Conservation (phyloP, 495 filamentous ascomycete species). For the Tuber borchii region DNA sequence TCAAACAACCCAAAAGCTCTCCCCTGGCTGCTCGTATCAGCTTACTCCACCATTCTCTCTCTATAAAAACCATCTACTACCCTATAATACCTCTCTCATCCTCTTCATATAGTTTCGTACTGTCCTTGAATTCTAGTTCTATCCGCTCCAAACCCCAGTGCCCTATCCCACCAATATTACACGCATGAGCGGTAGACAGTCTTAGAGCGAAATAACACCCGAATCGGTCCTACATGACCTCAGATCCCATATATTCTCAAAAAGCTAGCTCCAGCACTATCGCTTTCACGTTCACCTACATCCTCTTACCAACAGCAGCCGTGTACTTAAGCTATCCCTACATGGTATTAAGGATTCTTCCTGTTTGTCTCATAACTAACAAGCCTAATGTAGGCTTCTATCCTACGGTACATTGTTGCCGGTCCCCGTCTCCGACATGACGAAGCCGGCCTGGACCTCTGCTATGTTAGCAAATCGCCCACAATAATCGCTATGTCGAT, state of each 20-base stretch:
- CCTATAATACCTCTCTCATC: not conserved
- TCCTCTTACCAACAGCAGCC: conserved; percentile 12
- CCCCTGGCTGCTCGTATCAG: too few relatives aligned
- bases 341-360: conserved; percentile 18
- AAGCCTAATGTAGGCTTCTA: conserved; percentile 50
- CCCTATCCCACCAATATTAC: not conserved
- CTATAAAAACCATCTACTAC: not conserved
- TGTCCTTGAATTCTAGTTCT: not conserved
- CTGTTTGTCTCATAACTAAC: not conserved
- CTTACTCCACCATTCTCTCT: not conserved
- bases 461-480: conserved; percentile 84
- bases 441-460: conserved; percentile 85
- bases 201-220: not conserved
- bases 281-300: conserved; percentile 5
- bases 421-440: conserved; percentile 68
- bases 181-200: not conserved
- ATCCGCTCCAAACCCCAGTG: not conserved
- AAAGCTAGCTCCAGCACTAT: not conserved
- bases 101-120: not conserved
- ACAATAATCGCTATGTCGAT: conserved; percentile 72
- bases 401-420: conserved; percentile 62
- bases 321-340: conserved; percentile 19
- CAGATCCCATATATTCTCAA: not conserved
- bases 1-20: too few relatives aligned
- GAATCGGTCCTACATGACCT: not conserved